Base-by-base conservation (phyloP, 768 basidiomycete genomes). In the Botryobasidium botryosum region DNA sequence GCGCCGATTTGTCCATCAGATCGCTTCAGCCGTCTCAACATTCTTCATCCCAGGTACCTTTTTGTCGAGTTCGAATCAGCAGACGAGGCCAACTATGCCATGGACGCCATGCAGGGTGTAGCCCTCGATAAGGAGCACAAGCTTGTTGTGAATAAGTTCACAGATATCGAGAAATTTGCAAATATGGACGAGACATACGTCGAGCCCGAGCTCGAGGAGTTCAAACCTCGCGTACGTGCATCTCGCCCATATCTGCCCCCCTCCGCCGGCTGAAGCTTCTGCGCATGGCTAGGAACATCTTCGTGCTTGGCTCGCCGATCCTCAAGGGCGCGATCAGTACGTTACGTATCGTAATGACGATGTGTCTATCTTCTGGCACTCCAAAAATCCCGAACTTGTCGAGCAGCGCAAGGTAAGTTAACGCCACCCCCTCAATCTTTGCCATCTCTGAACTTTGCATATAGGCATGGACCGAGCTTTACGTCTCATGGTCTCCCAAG, bases 381-480 rank as follows among this genome's bases (percentile, higher is more conserved):
- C 87, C 40, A 84, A 86, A 53, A 86, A 84, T 6, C 76, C 78
- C 55, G 86, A 90, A 59, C 55, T 82, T 36, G 80, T 83, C 2
- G 68, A 79, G 55, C 64, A 62, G 45, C 81, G 85, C 66, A 71
- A 73, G 47, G 88, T 87, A 54, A 52, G 77, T 64, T 13, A 8
- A 27, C 13, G n/a, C n/a, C 13, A 17, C 18, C 26, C 10, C 44
- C 40, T 33, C 36, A 17, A 48, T 31, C 43, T 20, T 32, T 42
- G 43, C 31, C 36, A 29, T 20, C 25, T 13, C 24, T 29, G 18
- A 47, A 33, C 32, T 25, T 20, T 13, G 7, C 36, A 27, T 17
- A 3, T 55, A 87, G 85, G 81, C 83, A 58, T 96, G 94, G 88
- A 94, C 86, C 56, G 90, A 97, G 57, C 73, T 92, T 41, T 99